Conservation (phyloP, 208 protist genomes). For the Endotrypanum monterogeii region DNA sequence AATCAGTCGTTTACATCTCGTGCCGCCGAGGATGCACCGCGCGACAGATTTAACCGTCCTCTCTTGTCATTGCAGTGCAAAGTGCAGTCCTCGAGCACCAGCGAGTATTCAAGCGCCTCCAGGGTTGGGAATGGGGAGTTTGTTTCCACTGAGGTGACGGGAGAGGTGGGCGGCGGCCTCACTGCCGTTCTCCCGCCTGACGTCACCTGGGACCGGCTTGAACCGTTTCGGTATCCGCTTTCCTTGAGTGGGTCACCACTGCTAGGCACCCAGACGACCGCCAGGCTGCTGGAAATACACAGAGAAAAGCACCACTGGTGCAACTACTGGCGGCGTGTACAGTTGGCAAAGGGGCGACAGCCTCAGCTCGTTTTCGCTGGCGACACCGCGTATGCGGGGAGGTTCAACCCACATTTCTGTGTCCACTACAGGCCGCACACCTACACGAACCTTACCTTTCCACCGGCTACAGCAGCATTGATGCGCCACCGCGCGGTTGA, state of each 20-base stretch:
- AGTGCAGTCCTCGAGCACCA: not conserved
- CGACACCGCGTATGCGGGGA: conserved; percentile 40
- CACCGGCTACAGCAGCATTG: conserved; percentile 21
- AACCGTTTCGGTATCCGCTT: conserved; percentile 35
- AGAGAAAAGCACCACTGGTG: conserved; percentile 24
- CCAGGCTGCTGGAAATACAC: conserved; percentile 22
- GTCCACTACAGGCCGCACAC: conserved; percentile 64
- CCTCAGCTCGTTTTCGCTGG: conserved; percentile 34
- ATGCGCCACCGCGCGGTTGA: conserved; percentile 70
- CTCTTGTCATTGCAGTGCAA: not conserved
- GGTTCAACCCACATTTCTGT: conserved; percentile 74
- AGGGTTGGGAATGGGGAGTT: not conserved
- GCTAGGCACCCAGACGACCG: conserved; percentile 16
- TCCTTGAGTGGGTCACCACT: conserved; percentile 39
- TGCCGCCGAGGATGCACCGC: not conserved
- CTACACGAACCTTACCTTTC: conserved; percentile 51
- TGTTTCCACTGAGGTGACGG: not conserved
- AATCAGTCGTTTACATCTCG: not conserved
- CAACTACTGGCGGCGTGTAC: conserved; percentile 54
- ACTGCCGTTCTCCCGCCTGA: conserved; percentile 10
- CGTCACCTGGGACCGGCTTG: conserved; percentile 18
- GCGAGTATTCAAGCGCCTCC: conserved; percentile 20
- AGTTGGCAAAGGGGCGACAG: not conserved
- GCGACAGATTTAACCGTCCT: too few species aligned
- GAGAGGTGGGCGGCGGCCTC: not conserved